phyloP scores from a whole-genome alignment of 352 stramenopile species.

The Globisporangium lucens region DNA sequence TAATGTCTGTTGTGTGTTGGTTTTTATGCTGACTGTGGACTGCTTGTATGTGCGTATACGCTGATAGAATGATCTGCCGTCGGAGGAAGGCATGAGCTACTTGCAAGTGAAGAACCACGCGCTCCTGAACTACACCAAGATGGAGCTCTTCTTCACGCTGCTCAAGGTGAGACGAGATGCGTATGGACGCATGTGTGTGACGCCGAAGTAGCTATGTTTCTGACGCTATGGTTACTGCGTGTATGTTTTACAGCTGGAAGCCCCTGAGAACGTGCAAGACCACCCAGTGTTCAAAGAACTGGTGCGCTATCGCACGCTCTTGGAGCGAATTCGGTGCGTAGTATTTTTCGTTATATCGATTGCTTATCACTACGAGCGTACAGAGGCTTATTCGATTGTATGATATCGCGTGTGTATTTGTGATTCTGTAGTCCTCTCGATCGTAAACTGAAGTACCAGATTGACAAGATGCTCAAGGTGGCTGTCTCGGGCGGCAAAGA shows the following conservation, averaged over 20 bases:
- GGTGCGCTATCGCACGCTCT: constrained; percentile 79
- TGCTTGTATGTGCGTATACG: neutral
- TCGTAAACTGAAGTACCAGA: constrained; percentile 87
- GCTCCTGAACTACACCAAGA: constrained; percentile 83
- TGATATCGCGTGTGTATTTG: neutral
- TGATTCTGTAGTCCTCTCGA: constrained; percentile 50
- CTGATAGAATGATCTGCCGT: constrained; percentile 52
- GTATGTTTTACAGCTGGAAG: constrained; percentile 40
- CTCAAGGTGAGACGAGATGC: constrained; percentile 48
- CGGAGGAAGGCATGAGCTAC: constrained; percentile 67
- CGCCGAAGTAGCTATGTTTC: neutral
- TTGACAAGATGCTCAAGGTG: constrained; percentile 90
- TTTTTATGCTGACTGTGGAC: neutral
- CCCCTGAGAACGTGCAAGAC: constrained; percentile 63
- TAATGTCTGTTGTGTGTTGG: too few species aligned
- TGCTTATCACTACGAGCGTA: neutral
- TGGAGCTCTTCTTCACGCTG: constrained; percentile 83
- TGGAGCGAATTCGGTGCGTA: constrained; percentile 73
- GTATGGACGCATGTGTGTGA: neutral
- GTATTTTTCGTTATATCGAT: neutral
- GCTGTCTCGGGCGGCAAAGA: constrained; percentile 69
- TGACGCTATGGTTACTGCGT: neutral
- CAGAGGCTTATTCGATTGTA: neutral
- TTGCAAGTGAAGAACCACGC: constrained; percentile 88
- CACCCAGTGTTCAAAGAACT: constrained; percentile 86